Evolutionary conservation across 2,329 filamentous ascomycete species (phyloP).

Genomic region (Penicillium sp.): DNA sequence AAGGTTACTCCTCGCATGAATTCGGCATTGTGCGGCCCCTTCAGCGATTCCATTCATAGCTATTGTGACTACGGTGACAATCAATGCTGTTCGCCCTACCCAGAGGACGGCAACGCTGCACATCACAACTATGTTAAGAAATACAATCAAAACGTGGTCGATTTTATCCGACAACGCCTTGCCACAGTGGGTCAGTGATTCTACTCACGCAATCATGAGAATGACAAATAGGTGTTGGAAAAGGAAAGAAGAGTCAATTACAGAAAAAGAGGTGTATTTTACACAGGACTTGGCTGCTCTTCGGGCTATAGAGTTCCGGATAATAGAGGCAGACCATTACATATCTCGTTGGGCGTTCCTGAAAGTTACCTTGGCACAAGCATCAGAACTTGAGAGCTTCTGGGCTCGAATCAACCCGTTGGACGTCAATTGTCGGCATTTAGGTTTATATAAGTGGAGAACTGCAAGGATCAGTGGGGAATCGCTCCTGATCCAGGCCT

Average conservation of each 20-base stretch:
- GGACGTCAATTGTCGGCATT: neutral
- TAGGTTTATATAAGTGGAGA: neutral
- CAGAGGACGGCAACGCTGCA: slow-evolving; percentile 10
- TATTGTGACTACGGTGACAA: slow-evolving; percentile 19
- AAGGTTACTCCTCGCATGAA: slow-evolving; percentile 8
- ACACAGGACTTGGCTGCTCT: neutral
- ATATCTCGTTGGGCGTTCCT: neutral
- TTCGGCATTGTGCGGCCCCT: slow-evolving; percentile 13
- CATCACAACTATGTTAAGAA: slow-evolving; percentile 16
- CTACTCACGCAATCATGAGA: neutral
- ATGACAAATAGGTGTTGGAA: neutral
- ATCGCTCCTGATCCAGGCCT: neutral
- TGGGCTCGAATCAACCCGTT: neutral
- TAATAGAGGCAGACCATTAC: neutral
- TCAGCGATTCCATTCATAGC: slow-evolving; percentile 17
- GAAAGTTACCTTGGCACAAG: neutral
- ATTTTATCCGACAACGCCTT: slow-evolving; percentile 17
- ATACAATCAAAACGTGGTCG: slow-evolving; percentile 18
- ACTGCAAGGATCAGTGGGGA: neutral
- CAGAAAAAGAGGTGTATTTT: neutral
- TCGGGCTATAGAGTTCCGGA: neutral
- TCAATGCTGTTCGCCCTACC: slow-evolving; percentile 13
- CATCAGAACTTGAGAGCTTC: neutral
- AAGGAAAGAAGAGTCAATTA: neutral
- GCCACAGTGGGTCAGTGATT: neutral